These are phyloP conservation scores for Amanita pseudoporphyria DNA, from an alignment of 768 basidiomycete species.

Conservation along the genomic window DNA sequence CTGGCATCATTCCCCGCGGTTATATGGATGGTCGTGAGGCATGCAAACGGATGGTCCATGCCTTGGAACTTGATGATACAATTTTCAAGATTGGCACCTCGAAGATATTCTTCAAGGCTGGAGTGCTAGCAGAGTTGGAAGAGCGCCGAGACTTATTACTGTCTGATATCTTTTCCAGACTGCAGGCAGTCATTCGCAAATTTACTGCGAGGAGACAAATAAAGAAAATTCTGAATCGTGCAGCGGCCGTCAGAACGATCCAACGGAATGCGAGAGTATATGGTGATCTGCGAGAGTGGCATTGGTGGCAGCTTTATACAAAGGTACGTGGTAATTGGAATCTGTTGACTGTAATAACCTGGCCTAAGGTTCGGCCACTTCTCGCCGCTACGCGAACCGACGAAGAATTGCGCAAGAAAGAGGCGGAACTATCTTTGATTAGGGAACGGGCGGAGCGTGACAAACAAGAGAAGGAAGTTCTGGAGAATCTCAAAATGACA, in stretches of 20 bases:
- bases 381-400: constrained; percentile 89
- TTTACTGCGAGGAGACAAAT: constrained; percentile 84
- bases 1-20: constrained; percentile 85
- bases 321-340: constrained; percentile 41
- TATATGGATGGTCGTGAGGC: constrained; percentile 99
- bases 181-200: constrained; percentile 83
- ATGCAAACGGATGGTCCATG: constrained; percentile 81
- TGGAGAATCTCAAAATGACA: constrained; percentile 74
- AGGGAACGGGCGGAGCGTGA: constrained; percentile 86
- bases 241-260: constrained; percentile 83
- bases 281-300: constrained; percentile 87
- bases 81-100: constrained; percentile 90
- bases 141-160: constrained; percentile 84
- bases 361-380: constrained; percentile 73
- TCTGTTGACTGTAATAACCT: constrained; percentile 2
- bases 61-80: constrained; percentile 77
- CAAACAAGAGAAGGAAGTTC: constrained; percentile 63
- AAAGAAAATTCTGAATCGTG: constrained; percentile 90
- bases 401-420: constrained; percentile 83
- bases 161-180: constrained; percentile 77
- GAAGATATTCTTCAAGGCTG: constrained; percentile 99
- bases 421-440: constrained; percentile 68
- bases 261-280: constrained; percentile 93
- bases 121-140: constrained; percentile 92
- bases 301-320: constrained; percentile 98